phyloP scores from a whole-genome alignment of 768 basidiomycete species.

The Naganishia antarctica region DNA sequence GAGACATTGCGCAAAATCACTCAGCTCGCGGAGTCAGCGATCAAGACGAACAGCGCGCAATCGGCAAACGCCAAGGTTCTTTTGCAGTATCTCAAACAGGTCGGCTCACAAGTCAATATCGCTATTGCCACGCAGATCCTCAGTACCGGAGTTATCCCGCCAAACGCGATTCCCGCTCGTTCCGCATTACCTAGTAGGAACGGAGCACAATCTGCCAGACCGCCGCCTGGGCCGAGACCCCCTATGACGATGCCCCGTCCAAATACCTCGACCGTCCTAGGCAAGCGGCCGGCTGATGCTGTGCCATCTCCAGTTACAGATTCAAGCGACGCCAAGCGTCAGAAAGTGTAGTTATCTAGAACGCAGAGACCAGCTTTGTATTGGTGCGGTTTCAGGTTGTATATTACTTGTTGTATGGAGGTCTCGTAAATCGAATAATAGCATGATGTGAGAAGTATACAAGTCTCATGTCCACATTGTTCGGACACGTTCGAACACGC shows the following conservation, averaged over 20 bases:
- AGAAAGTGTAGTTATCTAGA: conserved; percentile 7
- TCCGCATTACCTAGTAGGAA: too few relatives aligned
- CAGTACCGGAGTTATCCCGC: conserved; percentile 30
- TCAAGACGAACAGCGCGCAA: conserved; percentile 23
- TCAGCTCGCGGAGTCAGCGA: conserved; percentile 25
- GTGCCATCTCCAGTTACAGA: neutral
- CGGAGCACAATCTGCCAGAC: neutral
- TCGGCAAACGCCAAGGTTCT: conserved; percentile 25
- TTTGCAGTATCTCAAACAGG: conserved; percentile 28
- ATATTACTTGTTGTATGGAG: conserved; percentile 10
- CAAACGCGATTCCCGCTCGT: conserved; percentile 23
- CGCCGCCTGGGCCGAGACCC: neutral
- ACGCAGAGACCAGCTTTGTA: conserved; percentile 7
- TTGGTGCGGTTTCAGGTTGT: neutral
- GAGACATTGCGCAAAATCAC: conserved; percentile 28
- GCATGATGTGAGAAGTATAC: neutral
- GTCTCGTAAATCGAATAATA: conserved; percentile 4
- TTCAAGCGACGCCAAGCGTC: conserved; percentile 5
- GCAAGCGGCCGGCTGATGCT: conserved; percentile 20
- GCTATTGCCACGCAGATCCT: conserved; percentile 27
- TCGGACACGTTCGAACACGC: too few relatives aligned
- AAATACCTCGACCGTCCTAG: conserved; percentile 2
- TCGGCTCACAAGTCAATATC: conserved; percentile 27
- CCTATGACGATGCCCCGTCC: neutral
- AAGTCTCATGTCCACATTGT: too few relatives aligned